Evolutionary conservation across 148 eudicot species (phyloP), one percentile per base, ranked within the genome.

Genomic region (Rhododendron kiyosumense): DNA sequence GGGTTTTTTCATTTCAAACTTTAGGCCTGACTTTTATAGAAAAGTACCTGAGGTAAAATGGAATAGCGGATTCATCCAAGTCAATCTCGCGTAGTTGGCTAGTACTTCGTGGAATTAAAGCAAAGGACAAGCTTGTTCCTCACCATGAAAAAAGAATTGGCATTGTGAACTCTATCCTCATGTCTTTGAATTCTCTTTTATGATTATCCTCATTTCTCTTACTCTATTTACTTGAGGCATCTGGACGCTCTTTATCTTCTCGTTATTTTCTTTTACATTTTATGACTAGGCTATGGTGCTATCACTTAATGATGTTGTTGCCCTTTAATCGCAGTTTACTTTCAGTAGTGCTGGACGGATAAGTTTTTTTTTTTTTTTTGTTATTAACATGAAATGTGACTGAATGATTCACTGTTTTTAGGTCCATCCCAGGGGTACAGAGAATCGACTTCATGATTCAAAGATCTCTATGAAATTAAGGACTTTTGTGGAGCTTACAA

Each of bases 401-500:
- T 82, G 32, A 54, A 57, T 86, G 18, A 45, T 59, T 52, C 22
- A 57, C 71, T 63, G 22, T 86, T 85, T 90, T 87, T 91, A 96
- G 99, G 94, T 96, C 87, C 93, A 91, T 86, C 90, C 84, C 12
- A 90, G 92, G 86, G 90, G 90, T 88, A 81, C 80, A 38, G 88
- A 87, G 67, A 85, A 54, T 79, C 63, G 61, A 45, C 43, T 67
- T 51, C 78, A 49, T 78, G 87, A 74, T 85, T 81, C 83, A 28
- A 80, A 83, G 24, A 57, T 84, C 83, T 95, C 96, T 78, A 88
- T 93, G 86, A 92, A 85, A 81, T 86, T 96, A 88, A 94, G 89
- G 90, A 88, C 91, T 17, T 96, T 92, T 88, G 95, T 96, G 88
- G 99, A 93, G 86, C 87, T 91, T 85, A 87, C 98, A 22, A 94